phyloP scores from a whole-genome alignment of 495 filamentous ascomycete species.

The Tuber borchii region DNA sequence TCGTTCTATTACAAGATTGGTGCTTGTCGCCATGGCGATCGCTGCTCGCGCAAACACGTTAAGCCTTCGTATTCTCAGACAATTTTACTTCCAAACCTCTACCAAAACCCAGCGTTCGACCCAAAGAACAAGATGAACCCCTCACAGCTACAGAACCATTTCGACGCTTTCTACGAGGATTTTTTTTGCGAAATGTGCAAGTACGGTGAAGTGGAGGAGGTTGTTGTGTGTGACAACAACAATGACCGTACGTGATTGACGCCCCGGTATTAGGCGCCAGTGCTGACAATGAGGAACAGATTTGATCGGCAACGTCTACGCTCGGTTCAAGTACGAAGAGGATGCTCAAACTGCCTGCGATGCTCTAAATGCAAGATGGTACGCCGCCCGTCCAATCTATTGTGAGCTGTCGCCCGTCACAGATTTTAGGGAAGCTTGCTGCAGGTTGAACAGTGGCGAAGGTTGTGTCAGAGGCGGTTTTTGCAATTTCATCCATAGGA shows the following conservation, averaged over 20 bases:
- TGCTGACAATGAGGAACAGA: slow-evolving; percentile 48
- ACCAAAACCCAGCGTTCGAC: slow-evolving; percentile 98
- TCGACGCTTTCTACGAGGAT: slow-evolving; percentile 99
- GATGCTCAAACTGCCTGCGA: slow-evolving; percentile 89
- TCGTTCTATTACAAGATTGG: slow-evolving; percentile 96
- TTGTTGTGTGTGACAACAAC: slow-evolving; percentile 90
- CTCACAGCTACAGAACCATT: slow-evolving; percentile 93
- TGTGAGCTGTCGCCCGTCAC: slow-evolving; percentile 95
- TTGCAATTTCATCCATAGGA: slow-evolving; percentile 98
- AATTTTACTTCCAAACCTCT: slow-evolving; percentile 94
- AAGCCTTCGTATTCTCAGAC: slow-evolving; percentile 98
- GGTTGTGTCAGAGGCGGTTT: slow-evolving; percentile 94
- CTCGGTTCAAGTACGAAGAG: slow-evolving; percentile 99
- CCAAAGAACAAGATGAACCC: slow-evolving; percentile 94
- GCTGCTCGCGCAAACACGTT: slow-evolving; percentile 95
- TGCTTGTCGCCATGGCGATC: slow-evolving; percentile 95
- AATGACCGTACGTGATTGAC: slow-evolving; percentile 72
- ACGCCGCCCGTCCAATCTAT: slow-evolving; percentile 94
- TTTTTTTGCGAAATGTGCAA: slow-evolving; percentile 99
- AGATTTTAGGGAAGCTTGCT: slow-evolving; percentile 97
- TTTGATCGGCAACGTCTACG: slow-evolving; percentile 98
- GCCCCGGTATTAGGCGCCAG: not conserved
- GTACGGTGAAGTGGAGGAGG: slow-evolving; percentile 82
- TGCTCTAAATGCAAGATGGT: slow-evolving; percentile 88
- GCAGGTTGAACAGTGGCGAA: slow-evolving; percentile 86